A percentile compares a stretch with the other conserved stretches of the same genome.
phyloP scores from a whole-genome alignment of 1,284 basidiomycete species.

The Pisolithus thermaeus region DNA sequence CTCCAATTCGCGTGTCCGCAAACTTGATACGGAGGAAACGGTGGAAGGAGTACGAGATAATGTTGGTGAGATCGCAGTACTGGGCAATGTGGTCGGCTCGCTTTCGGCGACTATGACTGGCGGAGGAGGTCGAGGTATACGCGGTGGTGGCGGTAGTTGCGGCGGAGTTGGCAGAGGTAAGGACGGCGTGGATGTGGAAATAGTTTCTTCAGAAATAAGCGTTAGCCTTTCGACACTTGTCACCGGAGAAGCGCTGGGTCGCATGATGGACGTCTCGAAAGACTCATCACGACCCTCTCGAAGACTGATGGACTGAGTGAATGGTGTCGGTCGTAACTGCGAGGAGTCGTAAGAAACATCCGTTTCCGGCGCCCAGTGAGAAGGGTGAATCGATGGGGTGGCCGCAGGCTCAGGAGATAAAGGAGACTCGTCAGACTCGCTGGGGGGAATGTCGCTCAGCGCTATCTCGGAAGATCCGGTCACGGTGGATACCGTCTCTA shows the following conservation, averaged over 20 bases:
- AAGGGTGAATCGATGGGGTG: conserved; percentile 36
- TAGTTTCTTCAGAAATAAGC: conserved; percentile 35
- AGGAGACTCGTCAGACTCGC: conserved; percentile 23
- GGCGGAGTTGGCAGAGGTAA: conserved; percentile 4
- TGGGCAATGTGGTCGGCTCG: conserved; percentile 12
- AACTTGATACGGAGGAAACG: conserved; percentile 33
- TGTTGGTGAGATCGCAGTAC: conserved; percentile 27
- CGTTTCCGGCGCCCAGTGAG: conserved; percentile 53
- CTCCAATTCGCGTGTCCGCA: conserved; percentile 32
- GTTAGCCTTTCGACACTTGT: conserved; percentile 29
- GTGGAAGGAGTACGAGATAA: conserved; percentile 33
- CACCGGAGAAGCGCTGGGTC: conserved; percentile 41
- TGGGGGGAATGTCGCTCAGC: conserved; percentile 20
- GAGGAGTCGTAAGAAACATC: conserved; percentile 68
- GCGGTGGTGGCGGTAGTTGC: conserved; percentile 3
- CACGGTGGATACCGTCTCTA: conserved; percentile 15
- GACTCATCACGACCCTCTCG: conserved; percentile 56
- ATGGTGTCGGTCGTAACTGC: conserved; percentile 59
- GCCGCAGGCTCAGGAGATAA: conserved; percentile 20
- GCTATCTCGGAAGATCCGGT: conserved; percentile 30
- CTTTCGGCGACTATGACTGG: background rate
- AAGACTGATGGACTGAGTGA: conserved; percentile 49
- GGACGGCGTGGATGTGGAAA: conserved; percentile 23
- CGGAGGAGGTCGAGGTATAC: background rate
- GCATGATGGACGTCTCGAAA: conserved; percentile 53